A percentile compares a stretch with the other conserved stretches of the same genome.
These are phyloP conservation scores for Suillus lakei DNA, from an alignment of 768 basidiomycete genomes.

Conservation along the genomic window DNA sequence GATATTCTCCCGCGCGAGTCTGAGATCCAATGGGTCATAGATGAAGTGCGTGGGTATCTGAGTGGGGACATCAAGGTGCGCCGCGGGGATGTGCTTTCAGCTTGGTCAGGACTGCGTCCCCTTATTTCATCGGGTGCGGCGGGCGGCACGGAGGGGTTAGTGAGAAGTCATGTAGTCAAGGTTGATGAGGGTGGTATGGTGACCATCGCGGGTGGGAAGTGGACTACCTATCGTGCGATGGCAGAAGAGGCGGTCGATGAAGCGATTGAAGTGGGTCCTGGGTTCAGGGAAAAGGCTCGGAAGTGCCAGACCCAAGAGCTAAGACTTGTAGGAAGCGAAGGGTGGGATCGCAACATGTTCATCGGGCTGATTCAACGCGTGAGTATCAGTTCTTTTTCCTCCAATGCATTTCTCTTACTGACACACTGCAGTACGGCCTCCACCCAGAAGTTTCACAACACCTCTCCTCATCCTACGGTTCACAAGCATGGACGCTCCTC, in stretches of 20 bases:
- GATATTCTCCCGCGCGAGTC: slow-evolving; percentile 89
- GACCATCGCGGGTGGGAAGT: slow-evolving; percentile 97
- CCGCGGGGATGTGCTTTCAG: slow-evolving; percentile 92
- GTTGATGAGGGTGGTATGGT: slow-evolving; percentile 80
- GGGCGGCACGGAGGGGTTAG: slow-evolving; percentile 82
- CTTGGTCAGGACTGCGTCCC: slow-evolving; percentile 93
- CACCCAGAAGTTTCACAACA: slow-evolving; percentile 93
- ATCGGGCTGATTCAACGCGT: slow-evolving; percentile 93
- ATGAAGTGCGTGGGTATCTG: slow-evolving; percentile 90
- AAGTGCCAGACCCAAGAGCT: slow-evolving; percentile 81
- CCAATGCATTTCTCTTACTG: slow-evolving; percentile 3
- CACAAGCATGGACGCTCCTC: slow-evolving; percentile 95
- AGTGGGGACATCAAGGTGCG: slow-evolving; percentile 92
- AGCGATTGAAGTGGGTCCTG: slow-evolving; percentile 76
- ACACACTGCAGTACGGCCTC: slow-evolving; percentile 69
- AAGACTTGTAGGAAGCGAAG: slow-evolving; percentile 89
- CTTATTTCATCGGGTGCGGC: slow-evolving; percentile 87
- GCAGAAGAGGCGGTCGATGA: slow-evolving; percentile 92
- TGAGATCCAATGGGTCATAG: slow-evolving; percentile 95
- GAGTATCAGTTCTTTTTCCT: slow-evolving; percentile 28
- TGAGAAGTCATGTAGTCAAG: slow-evolving; percentile 92
- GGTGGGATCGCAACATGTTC: slow-evolving; percentile 96
- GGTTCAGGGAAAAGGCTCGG: slow-evolving; percentile 56
- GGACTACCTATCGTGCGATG: slow-evolving; percentile 98
- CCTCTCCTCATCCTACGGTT: slow-evolving; percentile 92